Conservation (phyloP, 2,329 filamentous ascomycete species). For the Cladosporium austrohemisphaericum region DNA sequence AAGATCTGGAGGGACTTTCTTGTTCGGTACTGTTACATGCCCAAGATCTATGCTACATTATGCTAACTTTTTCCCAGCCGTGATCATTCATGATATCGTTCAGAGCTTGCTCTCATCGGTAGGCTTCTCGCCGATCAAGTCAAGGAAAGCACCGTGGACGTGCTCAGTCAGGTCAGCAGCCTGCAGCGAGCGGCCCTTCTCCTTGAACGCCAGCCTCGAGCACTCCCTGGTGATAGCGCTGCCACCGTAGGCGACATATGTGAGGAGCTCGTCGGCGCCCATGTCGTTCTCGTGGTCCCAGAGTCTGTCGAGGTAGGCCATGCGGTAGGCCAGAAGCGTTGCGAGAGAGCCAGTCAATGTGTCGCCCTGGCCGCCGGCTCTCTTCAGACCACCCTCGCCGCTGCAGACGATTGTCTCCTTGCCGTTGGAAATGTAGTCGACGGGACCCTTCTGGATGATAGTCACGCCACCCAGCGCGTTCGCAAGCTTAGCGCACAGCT, state of each 20-base stretch:
- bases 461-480: slow-evolving; percentile 80
- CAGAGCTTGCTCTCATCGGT: slow-evolving; percentile 26
- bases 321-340: slow-evolving; percentile 83
- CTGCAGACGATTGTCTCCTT: slow-evolving; percentile 71
- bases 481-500: slow-evolving; percentile 67
- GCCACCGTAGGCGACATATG: slow-evolving; percentile 80
- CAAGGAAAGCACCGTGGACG: slow-evolving; percentile 76
- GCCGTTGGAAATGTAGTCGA: slow-evolving; percentile 81
- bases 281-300: slow-evolving; percentile 64
- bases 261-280: slow-evolving; percentile 57
- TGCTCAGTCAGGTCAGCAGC: slow-evolving; percentile 90
- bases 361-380: slow-evolving; percentile 92
- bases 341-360: slow-evolving; percentile 86
- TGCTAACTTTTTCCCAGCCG: slow-evolving; percentile 8
- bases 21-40: slow-evolving; percentile 12
- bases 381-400: slow-evolving; percentile 75
- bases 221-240: slow-evolving; percentile 86
- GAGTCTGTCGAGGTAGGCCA: slow-evolving; percentile 76
- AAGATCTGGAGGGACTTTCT: background rate
- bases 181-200: slow-evolving; percentile 83
- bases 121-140: slow-evolving; percentile 67
- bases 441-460: slow-evolving; percentile 80
- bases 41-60: slow-evolving; percentile 13
- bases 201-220: slow-evolving; percentile 78
- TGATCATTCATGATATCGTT: slow-evolving; percentile 3